Evolutionary conservation across 129 eudicot species (phyloP).

Genomic region (Lactuca saligna): DNA sequence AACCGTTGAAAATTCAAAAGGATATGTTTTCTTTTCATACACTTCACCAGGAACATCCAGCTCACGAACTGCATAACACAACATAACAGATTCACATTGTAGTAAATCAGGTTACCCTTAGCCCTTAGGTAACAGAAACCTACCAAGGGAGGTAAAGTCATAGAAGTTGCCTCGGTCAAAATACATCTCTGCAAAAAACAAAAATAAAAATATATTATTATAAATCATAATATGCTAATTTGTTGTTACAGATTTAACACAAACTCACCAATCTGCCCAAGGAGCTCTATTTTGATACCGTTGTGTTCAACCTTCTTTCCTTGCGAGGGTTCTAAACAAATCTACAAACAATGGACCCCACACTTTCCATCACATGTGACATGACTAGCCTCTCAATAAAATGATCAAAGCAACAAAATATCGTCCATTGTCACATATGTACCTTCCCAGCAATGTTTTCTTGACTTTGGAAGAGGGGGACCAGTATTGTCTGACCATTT

Average conservation of each 20-base stretch:
- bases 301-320: slow-evolving; percentile 99
- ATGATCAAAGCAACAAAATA: not conserved
- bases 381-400: not conserved
- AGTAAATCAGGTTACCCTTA: slow-evolving; percentile 2
- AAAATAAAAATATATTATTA: slow-evolving; percentile 8
- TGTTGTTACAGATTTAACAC: not conserved
- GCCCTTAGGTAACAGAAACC: slow-evolving; percentile 26
- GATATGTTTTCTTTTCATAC: slow-evolving; percentile 85
- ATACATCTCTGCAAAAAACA: slow-evolving; percentile 75
- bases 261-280: slow-evolving; percentile 89
- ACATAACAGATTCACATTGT: not conserved
- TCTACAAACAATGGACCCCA: slow-evolving; percentile 40
- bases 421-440: not conserved
- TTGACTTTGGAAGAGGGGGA: slow-evolving; percentile 90
- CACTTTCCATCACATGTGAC: no score
- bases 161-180: slow-evolving; percentile 97
- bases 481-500: slow-evolving; percentile 86
- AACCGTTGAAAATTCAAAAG: slow-evolving; percentile 89
- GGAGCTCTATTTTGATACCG: slow-evolving; percentile 95
- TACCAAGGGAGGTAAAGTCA: slow-evolving; percentile 96
- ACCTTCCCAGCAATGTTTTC: slow-evolving; percentile 89
- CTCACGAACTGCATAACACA: slow-evolving; percentile 75
- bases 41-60: slow-evolving; percentile 98
- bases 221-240: not conserved
- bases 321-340: slow-evolving; percentile 80